Evolutionary conservation across 495 filamentous ascomycete genomes (phyloP).

Genomic region (Lasiosphaeris hirsuta): DNA sequence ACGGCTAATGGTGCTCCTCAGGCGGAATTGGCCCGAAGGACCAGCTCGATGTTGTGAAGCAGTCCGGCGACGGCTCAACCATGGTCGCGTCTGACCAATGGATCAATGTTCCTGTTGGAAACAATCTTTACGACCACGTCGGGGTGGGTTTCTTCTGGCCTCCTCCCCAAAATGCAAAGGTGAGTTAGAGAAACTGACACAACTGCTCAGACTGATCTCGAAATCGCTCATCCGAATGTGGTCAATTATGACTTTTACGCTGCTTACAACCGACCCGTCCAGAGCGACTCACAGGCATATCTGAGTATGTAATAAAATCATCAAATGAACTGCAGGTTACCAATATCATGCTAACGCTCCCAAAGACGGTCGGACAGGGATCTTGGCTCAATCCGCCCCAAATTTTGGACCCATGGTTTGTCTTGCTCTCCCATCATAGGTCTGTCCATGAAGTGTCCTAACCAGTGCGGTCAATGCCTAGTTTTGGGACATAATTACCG

Average conservation of each 20-base stretch:
- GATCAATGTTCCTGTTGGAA: slow-evolving; percentile 69
- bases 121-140: slow-evolving; percentile 66
- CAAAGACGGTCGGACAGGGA: slow-evolving; percentile 50
- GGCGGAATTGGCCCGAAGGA: slow-evolving; percentile 56
- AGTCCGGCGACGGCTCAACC: slow-evolving; percentile 44
- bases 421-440: slow-evolving; percentile 3
- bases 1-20: not conserved
- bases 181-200: not conserved
- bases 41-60: slow-evolving; percentile 50
- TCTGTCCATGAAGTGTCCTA: not conserved
- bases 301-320: slow-evolving; percentile 24
- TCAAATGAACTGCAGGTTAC: not conserved
- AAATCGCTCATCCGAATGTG: slow-evolving; percentile 54
- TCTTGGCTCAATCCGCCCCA: slow-evolving; percentile 62
- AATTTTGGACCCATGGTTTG: slow-evolving; percentile 53
- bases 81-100: slow-evolving; percentile 49
- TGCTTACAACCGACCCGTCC: slow-evolving; percentile 44
- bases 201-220: slow-evolving; percentile 48
- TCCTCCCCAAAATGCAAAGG: not conserved
- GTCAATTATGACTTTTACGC: slow-evolving; percentile 58
- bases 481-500: slow-evolving; percentile 51
- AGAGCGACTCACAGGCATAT: slow-evolving; percentile 28
- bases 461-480: not conserved
- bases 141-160: slow-evolving; percentile 38
- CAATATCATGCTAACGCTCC: slow-evolving; percentile 2